Evolutionary conservation across 2,329 filamentous ascomycete genomes (phyloP).

Genomic region (Juglanconis oblonga): DNA sequence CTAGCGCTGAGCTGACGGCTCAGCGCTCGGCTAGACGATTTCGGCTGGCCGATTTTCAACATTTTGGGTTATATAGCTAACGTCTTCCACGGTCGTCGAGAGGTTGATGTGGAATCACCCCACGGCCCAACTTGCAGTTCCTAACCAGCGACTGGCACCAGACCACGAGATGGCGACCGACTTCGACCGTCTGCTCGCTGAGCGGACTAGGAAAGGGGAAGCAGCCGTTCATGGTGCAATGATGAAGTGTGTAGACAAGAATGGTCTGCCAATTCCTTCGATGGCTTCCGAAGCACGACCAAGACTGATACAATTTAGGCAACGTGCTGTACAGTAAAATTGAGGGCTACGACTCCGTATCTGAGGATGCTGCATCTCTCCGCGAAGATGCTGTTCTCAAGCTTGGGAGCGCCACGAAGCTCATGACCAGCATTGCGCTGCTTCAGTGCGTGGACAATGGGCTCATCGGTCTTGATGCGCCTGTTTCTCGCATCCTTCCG

Average conservation of each 20-base stretch:
- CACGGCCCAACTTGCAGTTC: too few species aligned
- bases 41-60: too few species aligned
- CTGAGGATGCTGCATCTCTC: not conserved
- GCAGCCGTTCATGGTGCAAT: not conserved
- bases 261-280: not conserved
- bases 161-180: not conserved
- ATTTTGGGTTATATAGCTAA: too few species aligned
- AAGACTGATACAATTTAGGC: not conserved
- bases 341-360: not conserved
- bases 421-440: conserved; percentile 1
- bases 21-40: too few species aligned
- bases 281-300: too few species aligned
- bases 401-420: not conserved
- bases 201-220: not conserved
- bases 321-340: not conserved
- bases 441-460: conserved; percentile 3
- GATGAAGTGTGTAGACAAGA: conserved; percentile 2
- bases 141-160: not conserved
- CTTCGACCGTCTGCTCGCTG: not conserved
- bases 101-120: too few species aligned
- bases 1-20: too few species aligned
- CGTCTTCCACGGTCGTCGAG: too few species aligned
- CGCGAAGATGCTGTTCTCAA: not conserved
- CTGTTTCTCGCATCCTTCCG: not conserved
- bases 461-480: not conserved